Evolutionary conservation across 2,329 filamentous ascomycete genomes (phyloP), one percentile per base, ranked within the genome.

Genomic region (Cladorrhinum sp.): DNA sequence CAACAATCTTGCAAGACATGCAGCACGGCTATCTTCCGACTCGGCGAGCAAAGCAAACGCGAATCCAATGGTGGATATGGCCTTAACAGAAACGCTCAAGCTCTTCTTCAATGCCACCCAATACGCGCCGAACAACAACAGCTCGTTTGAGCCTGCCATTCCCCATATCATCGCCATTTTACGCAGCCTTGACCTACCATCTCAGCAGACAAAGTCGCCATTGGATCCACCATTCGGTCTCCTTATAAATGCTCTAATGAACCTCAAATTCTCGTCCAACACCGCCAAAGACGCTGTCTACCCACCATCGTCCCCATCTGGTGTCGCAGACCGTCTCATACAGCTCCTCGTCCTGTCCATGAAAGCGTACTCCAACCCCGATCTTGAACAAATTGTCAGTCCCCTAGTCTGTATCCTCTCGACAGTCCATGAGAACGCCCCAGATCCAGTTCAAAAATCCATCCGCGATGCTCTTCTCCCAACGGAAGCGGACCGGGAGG

Each of bases 101-200:
- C 81, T 98, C 46, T 77, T 96, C 56, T 98, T 96, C 80, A 97
- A 97, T 73, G 80, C 96, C 57, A 90, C 89, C 1, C 87, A 93
- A 68, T 86, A 87, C 69, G 89, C 88, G 66, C 85, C 86, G 3
- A 80, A 87, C 48, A 80, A 88, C 24, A 75, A 77, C 3, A 73
- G 78, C 0, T 75, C 79, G 0, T 96, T 97, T 70, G 85, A 85
- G 1, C 77, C 83, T 21, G 86, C 88, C 2, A 82, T 96, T 48
- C 82, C 86, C 10, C 81, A 86, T 62, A 84, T 98, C 26, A 79
- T 93, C 60, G 83, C 84, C 50, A 82, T 97, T 18, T 78, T 98
- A 28, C 82, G 82, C 65, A 84, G 78, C 55, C 76, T 77, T 20
- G 73, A 86, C 14, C 78, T 87, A 9, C 79, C 86, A 2, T 77